phyloP scores from a whole-genome alignment of 2,329 filamentous ascomycete genomes.

The Colletotrichum sp. region DNA sequence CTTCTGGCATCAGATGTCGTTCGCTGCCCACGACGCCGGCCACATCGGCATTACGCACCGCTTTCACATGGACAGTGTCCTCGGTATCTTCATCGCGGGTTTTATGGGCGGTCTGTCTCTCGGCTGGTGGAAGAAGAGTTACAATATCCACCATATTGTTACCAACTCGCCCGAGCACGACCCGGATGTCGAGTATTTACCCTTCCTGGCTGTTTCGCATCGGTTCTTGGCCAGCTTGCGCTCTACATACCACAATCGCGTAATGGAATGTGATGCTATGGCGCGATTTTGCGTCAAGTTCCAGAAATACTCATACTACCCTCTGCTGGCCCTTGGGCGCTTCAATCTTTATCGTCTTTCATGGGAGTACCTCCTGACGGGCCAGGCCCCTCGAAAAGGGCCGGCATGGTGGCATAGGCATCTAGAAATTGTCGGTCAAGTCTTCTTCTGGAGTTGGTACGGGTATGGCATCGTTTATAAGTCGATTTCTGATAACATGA shows the following conservation, averaged over 20 bases:
- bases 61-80: slow-evolving; percentile 80
- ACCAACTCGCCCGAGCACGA: slow-evolving; percentile 98
- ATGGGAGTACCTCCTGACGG: slow-evolving; percentile 76
- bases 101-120: slow-evolving; percentile 88
- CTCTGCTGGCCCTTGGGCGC: slow-evolving; percentile 78
- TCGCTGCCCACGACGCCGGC: slow-evolving; percentile 91
- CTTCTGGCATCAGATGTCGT: slow-evolving; percentile 95
- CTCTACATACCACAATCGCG: slow-evolving; percentile 82
- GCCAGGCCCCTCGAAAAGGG: slow-evolving; percentile 74
- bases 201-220: slow-evolving; percentile 86
- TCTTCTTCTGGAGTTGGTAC: slow-evolving; percentile 72
- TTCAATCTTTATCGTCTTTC: slow-evolving; percentile 88
- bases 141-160: slow-evolving; percentile 96
- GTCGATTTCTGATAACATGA: too few relatives aligned
- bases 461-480: too few relatives aligned
- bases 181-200: slow-evolving; percentile 91
- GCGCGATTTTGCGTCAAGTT: slow-evolving; percentile 75
- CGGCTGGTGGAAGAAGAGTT: slow-evolving; percentile 96
- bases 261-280: slow-evolving; percentile 79
- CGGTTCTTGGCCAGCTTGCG: slow-evolving; percentile 76
- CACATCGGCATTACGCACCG: slow-evolving; percentile 97
- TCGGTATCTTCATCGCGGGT: slow-evolving; percentile 90
- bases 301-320: slow-evolving; percentile 85
- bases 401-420: slow-evolving; percentile 83
- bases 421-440: slow-evolving; percentile 77